Evolutionary conservation across 768 basidiomycete species (phyloP).

Genomic region (Dentipellis sp.): DNA sequence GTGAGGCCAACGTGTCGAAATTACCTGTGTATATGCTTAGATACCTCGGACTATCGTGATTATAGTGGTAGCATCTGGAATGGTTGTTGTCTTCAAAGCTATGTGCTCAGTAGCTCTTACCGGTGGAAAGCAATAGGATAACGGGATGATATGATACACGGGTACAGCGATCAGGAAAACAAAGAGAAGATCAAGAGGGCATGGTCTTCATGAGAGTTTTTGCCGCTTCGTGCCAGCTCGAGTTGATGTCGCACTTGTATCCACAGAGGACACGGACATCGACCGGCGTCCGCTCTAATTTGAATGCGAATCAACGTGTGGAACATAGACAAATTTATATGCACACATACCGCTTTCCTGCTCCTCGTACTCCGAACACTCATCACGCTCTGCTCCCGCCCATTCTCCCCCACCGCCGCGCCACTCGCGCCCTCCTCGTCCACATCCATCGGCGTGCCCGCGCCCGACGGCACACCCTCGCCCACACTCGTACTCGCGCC

Average conservation of each 20-base stretch:
- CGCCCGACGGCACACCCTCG: conserved; percentile 23
- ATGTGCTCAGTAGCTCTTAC: background rate
- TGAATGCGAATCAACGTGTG: background rate
- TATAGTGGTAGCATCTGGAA: no score
- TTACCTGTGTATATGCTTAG: background rate
- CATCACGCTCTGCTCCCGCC: conserved; percentile 55
- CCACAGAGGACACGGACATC: conserved; percentile 68
- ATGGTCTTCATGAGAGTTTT: conserved; percentile 6
- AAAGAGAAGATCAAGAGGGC: background rate
- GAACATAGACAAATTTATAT: background rate
- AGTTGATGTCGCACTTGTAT: conserved; percentile 31
- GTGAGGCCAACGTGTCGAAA: background rate
- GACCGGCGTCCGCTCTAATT: conserved; percentile 38
- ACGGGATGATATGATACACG: background rate
- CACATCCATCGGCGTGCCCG: conserved; percentile 24
- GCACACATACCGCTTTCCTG: conserved; percentile 47
- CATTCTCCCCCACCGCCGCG: conserved; percentile 44
- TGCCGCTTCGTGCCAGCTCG: conserved; percentile 15
- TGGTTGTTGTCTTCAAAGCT: no score
- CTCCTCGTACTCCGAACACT: conserved; percentile 28
- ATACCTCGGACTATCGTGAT: background rate
- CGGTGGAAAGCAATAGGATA: background rate
- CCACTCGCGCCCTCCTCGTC: conserved; percentile 29
- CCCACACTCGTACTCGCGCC: conserved; percentile 25
- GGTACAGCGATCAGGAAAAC: background rate